Conservation (phyloP, 2,329 filamentous ascomycete genomes). For the Stylonectria norvegica region DNA sequence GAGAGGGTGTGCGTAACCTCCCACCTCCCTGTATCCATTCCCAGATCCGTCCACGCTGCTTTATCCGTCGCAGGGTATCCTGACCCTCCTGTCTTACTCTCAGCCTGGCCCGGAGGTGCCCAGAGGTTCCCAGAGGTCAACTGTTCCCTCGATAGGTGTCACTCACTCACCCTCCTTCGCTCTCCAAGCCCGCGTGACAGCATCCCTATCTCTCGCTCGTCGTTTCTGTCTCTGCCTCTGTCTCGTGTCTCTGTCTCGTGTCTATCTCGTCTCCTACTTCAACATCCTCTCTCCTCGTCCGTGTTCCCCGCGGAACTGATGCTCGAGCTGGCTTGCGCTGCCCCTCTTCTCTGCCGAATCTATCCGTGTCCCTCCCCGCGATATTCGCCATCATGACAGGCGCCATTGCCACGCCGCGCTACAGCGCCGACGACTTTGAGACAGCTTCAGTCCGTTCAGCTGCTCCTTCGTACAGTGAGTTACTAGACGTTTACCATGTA, state of each 20-base stretch:
- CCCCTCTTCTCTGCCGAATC: conserved; percentile 15
- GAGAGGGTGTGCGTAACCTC: conserved; percentile 1
- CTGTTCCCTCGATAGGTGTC: conserved; percentile 18
- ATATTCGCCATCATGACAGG: conserved; percentile 30
- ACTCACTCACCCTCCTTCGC: conserved; percentile 16
- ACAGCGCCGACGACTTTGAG: conserved; percentile 57
- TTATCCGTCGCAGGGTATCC: conserved; percentile 25
- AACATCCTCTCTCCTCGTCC: conserved; percentile 10
- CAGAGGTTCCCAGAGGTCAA: conserved; percentile 21
- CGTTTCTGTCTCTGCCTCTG: conserved; percentile 6
- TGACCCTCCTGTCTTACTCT: conserved; percentile 27
- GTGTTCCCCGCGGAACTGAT: conserved; percentile 19
- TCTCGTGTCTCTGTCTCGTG: not conserved
- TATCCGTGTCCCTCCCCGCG: conserved; percentile 12
- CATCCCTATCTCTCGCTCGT: not conserved
- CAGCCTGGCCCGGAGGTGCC: no score
- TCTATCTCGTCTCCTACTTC: conserved; percentile 4
- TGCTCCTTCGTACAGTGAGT: conserved; percentile 65
- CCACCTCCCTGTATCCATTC: conserved; percentile 12
- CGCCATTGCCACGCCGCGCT: conserved; percentile 31
- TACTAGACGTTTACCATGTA: conserved; percentile 2
- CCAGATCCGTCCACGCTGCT: conserved; percentile 17
- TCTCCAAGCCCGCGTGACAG: conserved; percentile 7
- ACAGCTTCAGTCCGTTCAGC: conserved; percentile 64
- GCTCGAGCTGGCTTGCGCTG: conserved; percentile 20